Conservation (phyloP, 2,329 filamentous ascomycete species). For the Fusarium subglutinans region DNA sequence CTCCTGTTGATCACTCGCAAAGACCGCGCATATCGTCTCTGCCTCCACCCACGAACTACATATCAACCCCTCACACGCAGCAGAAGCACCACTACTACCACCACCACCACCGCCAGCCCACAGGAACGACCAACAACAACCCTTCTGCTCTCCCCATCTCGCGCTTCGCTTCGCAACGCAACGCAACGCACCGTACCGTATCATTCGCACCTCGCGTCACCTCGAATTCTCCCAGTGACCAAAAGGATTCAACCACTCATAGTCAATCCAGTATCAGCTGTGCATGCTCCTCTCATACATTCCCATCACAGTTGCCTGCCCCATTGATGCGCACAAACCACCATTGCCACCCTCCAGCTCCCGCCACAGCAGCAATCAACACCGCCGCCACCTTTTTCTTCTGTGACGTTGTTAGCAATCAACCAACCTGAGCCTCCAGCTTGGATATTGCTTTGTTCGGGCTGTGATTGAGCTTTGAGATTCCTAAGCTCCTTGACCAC, state of each 20-base stretch:
- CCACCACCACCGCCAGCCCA: background rate
- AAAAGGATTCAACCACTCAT: background rate
- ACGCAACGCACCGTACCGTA: background rate
- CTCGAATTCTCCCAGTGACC: slow-evolving; percentile 7
- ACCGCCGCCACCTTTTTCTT: slow-evolving; percentile 16
- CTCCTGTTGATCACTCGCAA: slow-evolving; percentile 36
- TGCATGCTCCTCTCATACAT: slow-evolving; percentile 1
- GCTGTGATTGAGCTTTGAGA: background rate
- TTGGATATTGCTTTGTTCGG: slow-evolving; percentile 8
- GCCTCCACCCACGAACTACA: slow-evolving; percentile 30
- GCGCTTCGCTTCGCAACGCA: slow-evolving; percentile 12
- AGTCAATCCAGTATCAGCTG: slow-evolving; percentile 8
- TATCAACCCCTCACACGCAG: slow-evolving; percentile 34
- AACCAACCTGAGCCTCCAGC: background rate
- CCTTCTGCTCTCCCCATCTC: slow-evolving; percentile 24
- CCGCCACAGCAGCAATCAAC: slow-evolving; percentile 33
- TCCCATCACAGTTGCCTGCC: background rate
- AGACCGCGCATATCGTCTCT: slow-evolving; percentile 31
- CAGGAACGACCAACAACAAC: background rate
- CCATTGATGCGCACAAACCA: slow-evolving; percentile 5
- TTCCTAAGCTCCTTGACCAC: background rate
- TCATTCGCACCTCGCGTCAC: slow-evolving; percentile 3
- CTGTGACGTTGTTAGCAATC: slow-evolving; percentile 17
- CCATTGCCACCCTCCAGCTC: slow-evolving; percentile 19
- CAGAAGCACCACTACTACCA: background rate